Conservation (phyloP, 2,329 filamentous ascomycete genomes). For the Volutella citrinella region DNA sequence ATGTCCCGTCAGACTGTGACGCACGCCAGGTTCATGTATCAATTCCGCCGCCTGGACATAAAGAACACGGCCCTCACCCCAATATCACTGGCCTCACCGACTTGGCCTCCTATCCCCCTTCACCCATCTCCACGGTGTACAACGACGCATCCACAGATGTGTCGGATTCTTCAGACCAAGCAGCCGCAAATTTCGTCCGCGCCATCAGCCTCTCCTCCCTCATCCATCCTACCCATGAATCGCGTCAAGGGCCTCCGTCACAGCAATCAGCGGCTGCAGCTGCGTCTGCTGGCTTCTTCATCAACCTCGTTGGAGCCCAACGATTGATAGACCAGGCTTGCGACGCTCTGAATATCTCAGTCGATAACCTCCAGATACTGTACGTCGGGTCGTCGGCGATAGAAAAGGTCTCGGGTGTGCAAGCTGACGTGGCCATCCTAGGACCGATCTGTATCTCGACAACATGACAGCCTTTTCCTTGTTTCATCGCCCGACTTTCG, state of each 20-base stretch:
- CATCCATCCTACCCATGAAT: background rate
- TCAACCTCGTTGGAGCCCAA: background rate
- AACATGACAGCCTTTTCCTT: background rate
- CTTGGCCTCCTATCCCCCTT: too few relatives aligned
- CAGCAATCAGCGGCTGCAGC: background rate
- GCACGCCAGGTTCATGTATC: too few relatives aligned
- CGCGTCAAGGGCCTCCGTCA: background rate
- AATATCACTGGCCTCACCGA: too few relatives aligned
- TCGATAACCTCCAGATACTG: background rate
- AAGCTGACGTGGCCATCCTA: too few relatives aligned
- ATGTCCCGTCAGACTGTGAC: too few relatives aligned
- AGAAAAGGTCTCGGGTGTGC: too few relatives aligned
- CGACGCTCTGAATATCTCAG: background rate
- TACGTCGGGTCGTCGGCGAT: too few relatives aligned
- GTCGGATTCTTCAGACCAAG: background rate
- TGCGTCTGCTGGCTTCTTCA: background rate
- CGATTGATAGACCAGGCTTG: background rate
- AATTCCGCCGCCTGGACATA: too few relatives aligned
- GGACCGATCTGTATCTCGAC: background rate
- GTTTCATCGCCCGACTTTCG: background rate
- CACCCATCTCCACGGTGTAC: too few relatives aligned
- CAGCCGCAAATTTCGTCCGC: background rate
- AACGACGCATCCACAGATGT: background rate
- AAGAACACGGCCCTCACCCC: too few relatives aligned
- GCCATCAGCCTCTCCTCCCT: background rate